These are phyloP conservation scores for Aspergillus awamori DNA, from an alignment of 2,329 filamentous ascomycete species.

Conservation along the genomic window DNA sequence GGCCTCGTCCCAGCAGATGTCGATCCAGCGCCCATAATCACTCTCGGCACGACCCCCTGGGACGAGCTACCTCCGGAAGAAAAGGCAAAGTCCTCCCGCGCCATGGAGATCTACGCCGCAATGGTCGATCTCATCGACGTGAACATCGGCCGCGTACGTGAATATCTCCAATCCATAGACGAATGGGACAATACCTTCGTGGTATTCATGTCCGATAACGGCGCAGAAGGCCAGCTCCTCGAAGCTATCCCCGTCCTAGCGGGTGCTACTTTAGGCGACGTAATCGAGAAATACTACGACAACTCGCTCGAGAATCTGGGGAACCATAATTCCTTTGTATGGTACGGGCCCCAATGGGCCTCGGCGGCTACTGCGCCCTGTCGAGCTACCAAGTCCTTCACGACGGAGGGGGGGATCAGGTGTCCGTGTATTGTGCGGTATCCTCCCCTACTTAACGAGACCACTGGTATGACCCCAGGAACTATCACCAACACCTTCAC, in stretches of 20 bases:
- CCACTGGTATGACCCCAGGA: neutral
- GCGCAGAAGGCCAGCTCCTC: slow-evolving; percentile 46
- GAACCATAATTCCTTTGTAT: slow-evolving; percentile 60
- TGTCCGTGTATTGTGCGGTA: slow-evolving; percentile 2
- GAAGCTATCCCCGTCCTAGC: neutral
- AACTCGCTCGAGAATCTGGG: slow-evolving; percentile 49
- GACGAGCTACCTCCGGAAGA: slow-evolving; percentile 42
- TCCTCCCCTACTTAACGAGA: neutral
- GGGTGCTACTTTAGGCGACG: neutral
- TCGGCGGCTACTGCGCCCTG: slow-evolving; percentile 27
- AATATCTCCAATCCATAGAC: slow-evolving; percentile 49
- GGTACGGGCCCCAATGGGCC: slow-evolving; percentile 64
- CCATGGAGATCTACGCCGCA: slow-evolving; percentile 56
- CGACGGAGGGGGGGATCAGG: neutral
- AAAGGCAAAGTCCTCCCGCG: slow-evolving; percentile 44
- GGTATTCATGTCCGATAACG: slow-evolving; percentile 55
- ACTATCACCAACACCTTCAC: neutral
- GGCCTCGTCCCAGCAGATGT: slow-evolving; percentile 48
- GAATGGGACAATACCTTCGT: slow-evolving; percentile 56
- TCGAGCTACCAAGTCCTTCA: neutral
- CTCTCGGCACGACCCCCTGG: slow-evolving; percentile 47
- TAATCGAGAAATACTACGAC: slow-evolving; percentile 32
- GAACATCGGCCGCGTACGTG: slow-evolving; percentile 51
- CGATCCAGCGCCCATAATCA: slow-evolving; percentile 48
- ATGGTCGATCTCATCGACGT: slow-evolving; percentile 55